phyloP scores from a whole-genome alignment of 208 protist species.

The Porcisia hertigi region DNA sequence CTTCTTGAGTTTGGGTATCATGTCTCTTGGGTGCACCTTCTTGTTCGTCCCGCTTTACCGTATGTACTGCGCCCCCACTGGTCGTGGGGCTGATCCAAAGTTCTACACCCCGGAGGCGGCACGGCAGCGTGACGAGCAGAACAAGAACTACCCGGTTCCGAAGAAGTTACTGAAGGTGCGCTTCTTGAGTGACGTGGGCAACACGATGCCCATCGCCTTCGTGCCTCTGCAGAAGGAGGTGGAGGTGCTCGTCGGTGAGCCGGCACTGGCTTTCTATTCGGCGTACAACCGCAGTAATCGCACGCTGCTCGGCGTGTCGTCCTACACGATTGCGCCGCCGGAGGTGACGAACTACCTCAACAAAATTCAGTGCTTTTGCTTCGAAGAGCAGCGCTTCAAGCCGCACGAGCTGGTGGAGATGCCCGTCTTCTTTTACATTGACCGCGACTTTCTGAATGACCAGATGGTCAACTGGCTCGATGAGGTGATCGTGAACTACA shows the following conservation, averaged over 20 bases:
- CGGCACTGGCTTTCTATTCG: conserved; percentile 87
- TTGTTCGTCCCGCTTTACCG: conserved; percentile 90
- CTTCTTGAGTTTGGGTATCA: conserved; percentile 73
- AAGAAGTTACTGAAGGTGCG: conserved; percentile 88
- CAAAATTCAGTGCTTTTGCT: conserved; percentile 98
- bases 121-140: conserved; percentile 62
- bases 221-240: conserved; percentile 90
- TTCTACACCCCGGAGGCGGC: conserved; percentile 82
- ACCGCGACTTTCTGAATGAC: conserved; percentile 94
- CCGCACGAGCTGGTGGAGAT: conserved; percentile 96
- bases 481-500: conserved; percentile 91
- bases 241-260: conserved; percentile 90
- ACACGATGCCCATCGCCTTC: conserved; percentile 91
- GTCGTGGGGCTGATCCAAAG: conserved; percentile 79
- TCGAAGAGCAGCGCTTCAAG: conserved; percentile 95
- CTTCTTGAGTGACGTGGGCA: conserved; percentile 84
- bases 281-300: conserved; percentile 91
- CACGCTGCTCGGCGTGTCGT: conserved; percentile 85
- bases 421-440: conserved; percentile 97
- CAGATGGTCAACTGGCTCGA: conserved; percentile 85
- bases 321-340: conserved; percentile 89
- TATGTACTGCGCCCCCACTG: conserved; percentile 87
- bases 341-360: conserved; percentile 95
- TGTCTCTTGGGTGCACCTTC: conserved; percentile 87
- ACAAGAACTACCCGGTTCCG: conserved; percentile 65